These are phyloP conservation scores for Aurinia saxatilis DNA, from an alignment of 345 rosid species.

Conservation along the genomic window DNA sequence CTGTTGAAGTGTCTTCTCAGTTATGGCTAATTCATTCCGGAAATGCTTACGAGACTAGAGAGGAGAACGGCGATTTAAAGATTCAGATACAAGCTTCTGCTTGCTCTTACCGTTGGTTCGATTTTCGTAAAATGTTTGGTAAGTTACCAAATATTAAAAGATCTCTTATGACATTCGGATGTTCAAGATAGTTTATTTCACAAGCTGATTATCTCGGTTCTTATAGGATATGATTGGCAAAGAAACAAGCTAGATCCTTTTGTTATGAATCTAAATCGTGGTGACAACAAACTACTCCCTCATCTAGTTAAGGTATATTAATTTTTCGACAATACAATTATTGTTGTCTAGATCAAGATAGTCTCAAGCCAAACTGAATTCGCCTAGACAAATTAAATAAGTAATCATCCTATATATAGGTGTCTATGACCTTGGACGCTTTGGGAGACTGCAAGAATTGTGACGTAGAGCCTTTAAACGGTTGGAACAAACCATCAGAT, in stretches of 20 bases:
- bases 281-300: conserved; percentile 38
- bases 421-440: conserved; percentile 46
- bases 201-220: not conserved
- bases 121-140: conserved; percentile 79
- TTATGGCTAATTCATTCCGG: conserved; percentile 74
- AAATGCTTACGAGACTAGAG: conserved; percentile 55
- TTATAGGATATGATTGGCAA: conserved; percentile 74
- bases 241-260: conserved; percentile 70
- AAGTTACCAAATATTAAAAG: conserved; percentile 9
- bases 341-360: not conserved
- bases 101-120: conserved; percentile 87
- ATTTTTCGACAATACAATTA: not conserved
- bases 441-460: conserved; percentile 44
- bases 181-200: not conserved
- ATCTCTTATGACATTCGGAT: not conserved
- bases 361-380: no score
- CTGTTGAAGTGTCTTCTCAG: conserved; percentile 62
- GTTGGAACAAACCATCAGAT: conserved; percentile 68
- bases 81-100: conserved; percentile 56
- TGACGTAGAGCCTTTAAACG: conserved; percentile 37
- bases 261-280: conserved; percentile 47
- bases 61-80: conserved; percentile 36
- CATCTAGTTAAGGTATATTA: conserved; percentile 56
- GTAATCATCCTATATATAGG: conserved; percentile 33
- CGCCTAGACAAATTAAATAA: not conserved